A percentile compares a stretch with the other conserved stretches of the same genome.
These are phyloP conservation scores for Pseudogymnoascus sp. DNA, from an alignment of 2,329 filamentous ascomycete species.

Conservation along the genomic window DNA sequence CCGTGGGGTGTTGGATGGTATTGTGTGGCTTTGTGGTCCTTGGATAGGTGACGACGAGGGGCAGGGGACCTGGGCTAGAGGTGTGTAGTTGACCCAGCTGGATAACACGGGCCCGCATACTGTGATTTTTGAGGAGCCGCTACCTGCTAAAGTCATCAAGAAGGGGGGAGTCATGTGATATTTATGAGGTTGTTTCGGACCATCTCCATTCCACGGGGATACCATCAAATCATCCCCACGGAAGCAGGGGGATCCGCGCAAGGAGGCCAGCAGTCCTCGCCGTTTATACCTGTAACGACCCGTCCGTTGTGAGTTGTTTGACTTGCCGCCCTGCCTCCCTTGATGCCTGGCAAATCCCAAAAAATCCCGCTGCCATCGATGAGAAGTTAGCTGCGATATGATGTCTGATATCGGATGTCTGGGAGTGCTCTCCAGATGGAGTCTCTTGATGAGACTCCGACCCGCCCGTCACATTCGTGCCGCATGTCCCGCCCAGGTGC, in stretches of 20 bases:
- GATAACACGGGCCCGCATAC: not conserved
- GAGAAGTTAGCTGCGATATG: not conserved
- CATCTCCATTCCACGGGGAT: not conserved
- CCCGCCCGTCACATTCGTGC: conserved; percentile 8
- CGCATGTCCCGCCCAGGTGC: conserved; percentile 1
- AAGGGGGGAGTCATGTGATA: not conserved
- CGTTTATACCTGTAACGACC: not conserved
- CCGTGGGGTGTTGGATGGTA: not conserved
- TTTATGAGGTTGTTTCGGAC: not conserved
- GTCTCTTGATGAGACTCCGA: not conserved
- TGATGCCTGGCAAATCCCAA: not conserved
- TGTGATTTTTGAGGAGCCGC: not conserved
- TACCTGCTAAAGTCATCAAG: not conserved
- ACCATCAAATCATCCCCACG: not conserved
- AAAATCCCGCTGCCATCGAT: not conserved
- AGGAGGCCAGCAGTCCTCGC: not conserved
- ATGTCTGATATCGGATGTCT: not conserved
- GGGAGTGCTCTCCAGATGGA: not conserved
- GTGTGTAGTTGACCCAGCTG: not conserved
- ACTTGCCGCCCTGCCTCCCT: not conserved
- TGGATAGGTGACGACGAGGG: not conserved
- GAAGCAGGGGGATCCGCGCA: conserved; percentile 2
- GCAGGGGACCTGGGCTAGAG: not conserved
- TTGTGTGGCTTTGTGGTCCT: not conserved
- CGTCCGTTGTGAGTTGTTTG: not conserved